Base-by-base conservation (phyloP, 2,329 filamentous ascomycete genomes). In the Mycosphaerella sp. region DNA sequence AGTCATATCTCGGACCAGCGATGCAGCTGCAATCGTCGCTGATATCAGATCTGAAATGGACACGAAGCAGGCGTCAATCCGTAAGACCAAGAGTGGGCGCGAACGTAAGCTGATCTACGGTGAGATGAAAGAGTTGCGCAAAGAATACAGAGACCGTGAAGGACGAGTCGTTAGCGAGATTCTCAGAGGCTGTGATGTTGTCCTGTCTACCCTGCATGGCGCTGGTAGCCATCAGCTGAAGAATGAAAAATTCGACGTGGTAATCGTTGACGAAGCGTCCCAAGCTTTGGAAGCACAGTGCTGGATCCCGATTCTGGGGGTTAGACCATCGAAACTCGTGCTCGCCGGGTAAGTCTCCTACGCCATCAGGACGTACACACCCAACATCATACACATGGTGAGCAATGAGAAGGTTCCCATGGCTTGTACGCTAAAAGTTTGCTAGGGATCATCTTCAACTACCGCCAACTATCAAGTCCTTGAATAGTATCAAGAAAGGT, bases 241-340 rank as follows among this genome's bases (percentile, higher is more conserved):
- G 54, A 79, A 84, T 55, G 82, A 94, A 64, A 73, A 80, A 46
- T 98, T 98, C 58, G 93, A 98, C 68, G 86, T 95, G 4, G 87
- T 98, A 25, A 84, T 98, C 54, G 89, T 98, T 50, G 93, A 98
- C 64, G 93, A 98, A 72, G 93, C 90, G 4, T 94, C 87, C 66
- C 93, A 98, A 68, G 93, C 93, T 1, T 76, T 97, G 8, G 93
- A 98, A 70, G 90, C 93, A 0, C 91, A 97, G 69, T 96, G 90
- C 71, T 98, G 93, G 93, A 90, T 97, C 45, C 84, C 93, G 9
- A 71, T 98, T 41, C 71, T 96, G 14, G 55, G 52, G 2, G 68
- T 71, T 36, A 88, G 77, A 35, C 74, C 88, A 0, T 81, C 76
- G 59, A 97, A 96, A 72, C 84, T 89, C 7, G 84, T 98, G 7